These are phyloP conservation scores for Thalassiosira profunda DNA, from an alignment of 108 stramenopile species.

Conservation along the genomic window DNA sequence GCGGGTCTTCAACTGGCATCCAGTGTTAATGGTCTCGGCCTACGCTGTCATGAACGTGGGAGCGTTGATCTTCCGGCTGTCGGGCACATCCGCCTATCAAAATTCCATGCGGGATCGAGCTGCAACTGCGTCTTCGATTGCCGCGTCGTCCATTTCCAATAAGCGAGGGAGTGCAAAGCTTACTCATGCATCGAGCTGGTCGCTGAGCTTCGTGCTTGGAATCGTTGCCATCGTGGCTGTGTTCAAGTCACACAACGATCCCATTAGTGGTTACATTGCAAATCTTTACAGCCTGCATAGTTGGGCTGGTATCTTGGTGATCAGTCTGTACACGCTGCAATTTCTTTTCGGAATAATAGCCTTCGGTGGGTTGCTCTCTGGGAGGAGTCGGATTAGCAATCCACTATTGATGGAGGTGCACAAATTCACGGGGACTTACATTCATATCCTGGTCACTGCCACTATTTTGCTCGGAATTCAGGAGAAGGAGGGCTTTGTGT, in stretches of 20 bases:
- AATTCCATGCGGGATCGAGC: conserved; percentile 3
- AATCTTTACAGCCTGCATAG: conserved; percentile 84
- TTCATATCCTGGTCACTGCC: conserved; percentile 49
- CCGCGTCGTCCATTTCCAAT: conserved; percentile 2
- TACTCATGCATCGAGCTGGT: conserved; percentile 58
- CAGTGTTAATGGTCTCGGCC: conserved; percentile 69
- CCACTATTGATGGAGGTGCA: conserved; percentile 55
- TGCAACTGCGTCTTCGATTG: background rate
- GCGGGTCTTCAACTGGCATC: conserved; percentile 88
- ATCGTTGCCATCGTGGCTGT: conserved; percentile 70
- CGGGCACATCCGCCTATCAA: conserved; percentile 24
- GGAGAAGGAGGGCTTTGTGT: conserved; percentile 80
- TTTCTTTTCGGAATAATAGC: conserved; percentile 46
- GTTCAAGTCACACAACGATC: conserved; percentile 75
- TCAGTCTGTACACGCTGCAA: conserved; percentile 59
- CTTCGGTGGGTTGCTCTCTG: conserved; percentile 27
- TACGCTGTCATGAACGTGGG: conserved; percentile 76
- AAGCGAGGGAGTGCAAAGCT: conserved; percentile 45
- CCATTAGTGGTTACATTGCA: conserved; percentile 64
- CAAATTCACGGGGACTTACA: conserved; percentile 51
- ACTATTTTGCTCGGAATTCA: conserved; percentile 80
- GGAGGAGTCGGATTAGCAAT: conserved; percentile 32
- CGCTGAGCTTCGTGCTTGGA: conserved; percentile 50
- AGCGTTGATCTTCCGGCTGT: conserved; percentile 56
- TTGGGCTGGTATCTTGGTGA: conserved; percentile 68